phyloP scores from a whole-genome alignment of 2,329 filamentous ascomycete species.

The Alternaria sp. region DNA sequence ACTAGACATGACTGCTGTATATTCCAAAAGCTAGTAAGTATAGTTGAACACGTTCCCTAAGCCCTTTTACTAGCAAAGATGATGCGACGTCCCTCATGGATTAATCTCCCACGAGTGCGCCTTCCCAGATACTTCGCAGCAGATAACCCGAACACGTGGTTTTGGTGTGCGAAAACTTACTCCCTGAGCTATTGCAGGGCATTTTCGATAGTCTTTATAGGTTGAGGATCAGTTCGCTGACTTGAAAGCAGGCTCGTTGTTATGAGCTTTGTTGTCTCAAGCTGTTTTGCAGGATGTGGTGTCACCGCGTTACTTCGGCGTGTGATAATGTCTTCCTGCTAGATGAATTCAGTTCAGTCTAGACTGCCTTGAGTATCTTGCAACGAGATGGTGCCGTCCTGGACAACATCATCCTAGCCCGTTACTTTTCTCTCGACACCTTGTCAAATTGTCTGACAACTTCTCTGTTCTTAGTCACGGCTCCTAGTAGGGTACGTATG shows the following conservation, averaged over 20 bases:
- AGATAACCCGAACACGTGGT: slow-evolving; percentile 12
- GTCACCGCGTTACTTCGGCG: not conserved
- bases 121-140: slow-evolving; percentile 16
- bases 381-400: not conserved
- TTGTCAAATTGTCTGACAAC: too few species aligned
- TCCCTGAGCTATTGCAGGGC: slow-evolving; percentile 10
- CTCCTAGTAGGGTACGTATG: too few species aligned
- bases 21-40: not conserved
- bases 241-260: not conserved
- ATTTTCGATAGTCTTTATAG: not conserved
- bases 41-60: not conserved
- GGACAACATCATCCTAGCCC: too few species aligned
- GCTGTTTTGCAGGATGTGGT: not conserved
- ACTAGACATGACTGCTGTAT: not conserved
- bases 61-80: not conserved
- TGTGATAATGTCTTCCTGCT: not conserved
- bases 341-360: not conserved
- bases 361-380: not conserved
- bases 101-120: slow-evolving; percentile 8
- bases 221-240: not conserved
- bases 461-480: too few species aligned
- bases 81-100: slow-evolving; percentile 1
- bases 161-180: slow-evolving; percentile 14
- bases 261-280: not conserved
- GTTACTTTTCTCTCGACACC: too few species aligned